phyloP scores from a whole-genome alignment of 2,329 filamentous ascomycete species.

The Aspergillus quadricinctus region DNA sequence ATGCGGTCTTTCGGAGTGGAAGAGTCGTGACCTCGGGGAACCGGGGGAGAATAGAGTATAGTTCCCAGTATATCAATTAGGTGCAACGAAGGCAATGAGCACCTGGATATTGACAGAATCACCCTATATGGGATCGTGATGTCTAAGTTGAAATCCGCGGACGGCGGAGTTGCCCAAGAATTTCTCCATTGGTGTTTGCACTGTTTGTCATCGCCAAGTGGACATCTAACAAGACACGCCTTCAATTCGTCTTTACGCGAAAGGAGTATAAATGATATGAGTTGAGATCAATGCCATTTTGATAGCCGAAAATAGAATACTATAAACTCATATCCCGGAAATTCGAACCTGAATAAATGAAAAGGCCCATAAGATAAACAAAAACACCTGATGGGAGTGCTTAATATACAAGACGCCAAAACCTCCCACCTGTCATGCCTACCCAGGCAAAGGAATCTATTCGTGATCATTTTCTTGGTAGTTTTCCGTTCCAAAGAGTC shows the following conservation, averaged over 20 bases:
- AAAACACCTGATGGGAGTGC: slow-evolving; percentile 3
- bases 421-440: slow-evolving; percentile 5
- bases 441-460: slow-evolving; percentile 4
- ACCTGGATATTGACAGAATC: background rate
- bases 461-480: slow-evolving; percentile 5
- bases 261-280: background rate
- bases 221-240: background rate
- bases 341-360: background rate
- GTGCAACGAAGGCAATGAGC: background rate
- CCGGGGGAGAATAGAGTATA: background rate
- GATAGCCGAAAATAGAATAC: background rate
- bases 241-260: background rate
- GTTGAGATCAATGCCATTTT: background rate
- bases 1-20: slow-evolving; percentile 1
- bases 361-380: background rate
- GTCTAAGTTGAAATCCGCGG: slow-evolving; percentile 1
- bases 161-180: slow-evolving; percentile 19
- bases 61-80: background rate
- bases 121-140: background rate
- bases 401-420: slow-evolving; percentile 13
- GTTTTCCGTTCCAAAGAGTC: slow-evolving; percentile 5
- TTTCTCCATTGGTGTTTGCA: slow-evolving; percentile 28
- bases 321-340: background rate
- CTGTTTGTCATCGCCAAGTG: slow-evolving; percentile 20
- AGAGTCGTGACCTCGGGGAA: background rate